Percentiles rank a stretch among this genome's conserved stretches.
Conservation (phyloP, 768 basidiomycete genomes). For the Lenzites betulinus region DNA sequence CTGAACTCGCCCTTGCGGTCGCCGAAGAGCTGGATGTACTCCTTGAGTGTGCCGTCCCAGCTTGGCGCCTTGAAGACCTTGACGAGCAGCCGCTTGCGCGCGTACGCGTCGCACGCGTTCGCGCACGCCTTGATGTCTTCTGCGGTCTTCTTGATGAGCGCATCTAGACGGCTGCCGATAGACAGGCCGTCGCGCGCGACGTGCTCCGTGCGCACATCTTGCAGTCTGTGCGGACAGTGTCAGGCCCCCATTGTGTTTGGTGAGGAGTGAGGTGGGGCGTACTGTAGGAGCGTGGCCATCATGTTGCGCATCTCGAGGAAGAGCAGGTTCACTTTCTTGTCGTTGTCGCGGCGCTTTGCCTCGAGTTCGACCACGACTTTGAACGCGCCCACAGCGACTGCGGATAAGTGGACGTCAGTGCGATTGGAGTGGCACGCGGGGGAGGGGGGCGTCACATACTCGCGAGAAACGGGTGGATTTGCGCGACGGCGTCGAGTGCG, state of each 20-base stretch:
- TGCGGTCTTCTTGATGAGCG: constrained; percentile 30
- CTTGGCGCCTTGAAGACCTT: constrained; percentile 30
- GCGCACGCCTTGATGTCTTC: constrained; percentile 36
- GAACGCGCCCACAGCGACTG: constrained; percentile 53
- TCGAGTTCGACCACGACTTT: constrained; percentile 51
- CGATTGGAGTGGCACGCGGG: too few species aligned
- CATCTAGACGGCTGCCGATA: constrained; percentile 37
- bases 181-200: constrained; percentile 35
- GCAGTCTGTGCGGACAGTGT: constrained; percentile 36
- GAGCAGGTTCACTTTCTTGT: constrained; percentile 48
- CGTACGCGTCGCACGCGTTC: constrained; percentile 36
- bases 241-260: constrained; percentile 14
- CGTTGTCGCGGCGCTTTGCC: constrained; percentile 50
- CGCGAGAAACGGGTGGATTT: constrained; percentile 30
- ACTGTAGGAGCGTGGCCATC: constrained; percentile 50
- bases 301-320: constrained; percentile 54
- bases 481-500: constrained; percentile 29
- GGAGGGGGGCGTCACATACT: constrained; percentile 16
- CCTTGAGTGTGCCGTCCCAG: constrained; percentile 30
- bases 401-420: too few species aligned
- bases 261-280: constrained; percentile 12
- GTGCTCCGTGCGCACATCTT: constrained; percentile 32
- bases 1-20: constrained; percentile 29
- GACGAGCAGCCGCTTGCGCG: constrained; percentile 32
- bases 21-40: constrained; percentile 21